phyloP scores from a whole-genome alignment of 441 rosid species.

The Pelargonium cotyledonis region DNA sequence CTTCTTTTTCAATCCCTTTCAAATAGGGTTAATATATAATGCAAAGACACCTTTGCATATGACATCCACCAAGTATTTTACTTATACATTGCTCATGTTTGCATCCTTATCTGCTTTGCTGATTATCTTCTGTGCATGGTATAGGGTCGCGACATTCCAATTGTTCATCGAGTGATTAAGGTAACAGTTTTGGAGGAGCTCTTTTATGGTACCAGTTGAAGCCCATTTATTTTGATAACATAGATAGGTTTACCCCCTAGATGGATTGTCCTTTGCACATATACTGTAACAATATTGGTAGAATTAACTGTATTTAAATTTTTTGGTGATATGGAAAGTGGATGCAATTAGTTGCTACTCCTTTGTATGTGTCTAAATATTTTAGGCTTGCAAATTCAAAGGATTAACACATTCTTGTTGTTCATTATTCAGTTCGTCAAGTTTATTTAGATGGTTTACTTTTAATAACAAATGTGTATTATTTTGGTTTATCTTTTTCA shows the following conservation, averaged over 20 bases:
- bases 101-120: slow-evolving; percentile 6
- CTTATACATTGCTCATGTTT: background rate
- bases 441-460: background rate
- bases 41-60: background rate
- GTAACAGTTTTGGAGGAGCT: slow-evolving; percentile 28
- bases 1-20: background rate
- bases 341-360: background rate
- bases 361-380: background rate
- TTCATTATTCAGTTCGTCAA: background rate
- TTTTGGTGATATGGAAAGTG: background rate
- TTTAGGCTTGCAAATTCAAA: background rate
- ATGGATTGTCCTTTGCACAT: no score
- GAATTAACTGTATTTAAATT: background rate
- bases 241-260: no score
- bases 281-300: no score
- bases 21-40: background rate
- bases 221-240: no score
- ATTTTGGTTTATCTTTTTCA: slow-evolving; percentile 14
- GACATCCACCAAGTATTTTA: background rate
- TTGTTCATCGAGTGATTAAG: slow-evolving; percentile 79
- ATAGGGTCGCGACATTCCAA: slow-evolving; percentile 67
- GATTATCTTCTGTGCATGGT: slow-evolving; percentile 15
- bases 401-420: background rate
- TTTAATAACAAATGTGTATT: background rate
- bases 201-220: no score